These are phyloP conservation scores for Tuber aestivum DNA, from an alignment of 495 filamentous ascomycete genomes.

Conservation along the genomic window DNA sequence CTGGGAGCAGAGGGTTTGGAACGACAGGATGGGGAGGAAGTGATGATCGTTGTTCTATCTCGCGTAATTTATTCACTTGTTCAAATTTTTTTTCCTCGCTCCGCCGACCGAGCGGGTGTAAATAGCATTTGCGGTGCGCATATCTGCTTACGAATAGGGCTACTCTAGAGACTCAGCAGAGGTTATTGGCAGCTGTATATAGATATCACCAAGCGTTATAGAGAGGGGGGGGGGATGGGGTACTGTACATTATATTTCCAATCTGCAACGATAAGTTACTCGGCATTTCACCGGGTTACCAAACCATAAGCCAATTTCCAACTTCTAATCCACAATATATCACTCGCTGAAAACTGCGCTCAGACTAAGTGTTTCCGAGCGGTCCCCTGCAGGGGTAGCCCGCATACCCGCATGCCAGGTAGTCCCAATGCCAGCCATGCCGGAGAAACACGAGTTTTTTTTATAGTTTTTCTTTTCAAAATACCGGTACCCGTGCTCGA, in stretches of 20 bases:
- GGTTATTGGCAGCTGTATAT: background rate
- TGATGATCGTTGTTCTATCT: background rate
- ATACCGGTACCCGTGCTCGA: background rate
- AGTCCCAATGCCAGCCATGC: too few relatives aligned
- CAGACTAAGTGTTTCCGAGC: background rate
- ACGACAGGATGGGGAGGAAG: background rate
- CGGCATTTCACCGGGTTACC: background rate
- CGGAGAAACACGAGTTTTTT: background rate
- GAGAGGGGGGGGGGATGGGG: background rate
- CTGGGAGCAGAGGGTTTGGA: constrained; percentile 12
- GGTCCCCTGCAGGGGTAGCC: background rate
- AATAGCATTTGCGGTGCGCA: constrained; percentile 8
- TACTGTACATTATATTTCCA: background rate
- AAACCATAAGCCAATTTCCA: constrained; percentile 1
- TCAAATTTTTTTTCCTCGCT: background rate
- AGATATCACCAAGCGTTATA: background rate
- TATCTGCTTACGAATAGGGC: background rate
- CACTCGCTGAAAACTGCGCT: background rate
- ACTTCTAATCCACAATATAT: background rate
- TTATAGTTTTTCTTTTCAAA: too few relatives aligned
- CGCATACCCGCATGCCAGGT: background rate
- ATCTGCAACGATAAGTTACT: background rate
- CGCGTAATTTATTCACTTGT: background rate
- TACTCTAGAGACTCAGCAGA: background rate
- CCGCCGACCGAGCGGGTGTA: constrained; percentile 1